phyloP scores from a whole-genome alignment of 1,139 yeast species.

The Hansenula sp. region DNA sequence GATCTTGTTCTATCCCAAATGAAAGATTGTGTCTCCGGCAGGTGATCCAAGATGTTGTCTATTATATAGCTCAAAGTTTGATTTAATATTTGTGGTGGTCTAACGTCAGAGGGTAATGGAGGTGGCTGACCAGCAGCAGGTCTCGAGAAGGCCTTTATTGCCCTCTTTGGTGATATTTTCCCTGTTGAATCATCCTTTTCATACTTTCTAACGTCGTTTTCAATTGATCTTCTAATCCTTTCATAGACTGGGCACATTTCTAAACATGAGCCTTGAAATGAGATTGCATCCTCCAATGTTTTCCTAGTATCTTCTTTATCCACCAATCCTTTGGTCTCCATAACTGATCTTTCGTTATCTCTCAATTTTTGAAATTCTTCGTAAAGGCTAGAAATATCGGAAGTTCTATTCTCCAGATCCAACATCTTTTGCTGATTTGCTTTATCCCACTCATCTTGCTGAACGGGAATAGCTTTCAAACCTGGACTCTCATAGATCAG shows the following conservation, averaged over 20 bases:
- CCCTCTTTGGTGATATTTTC: slow-evolving; percentile 57
- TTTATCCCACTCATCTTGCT: slow-evolving; percentile 50
- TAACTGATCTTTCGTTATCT: slow-evolving; percentile 68
- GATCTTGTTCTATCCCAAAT: slow-evolving; percentile 99
- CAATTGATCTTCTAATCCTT: slow-evolving; percentile 82
- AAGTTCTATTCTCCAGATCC: slow-evolving; percentile 36
- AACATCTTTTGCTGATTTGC: slow-evolving; percentile 47
- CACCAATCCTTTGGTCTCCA: slow-evolving; percentile 82
- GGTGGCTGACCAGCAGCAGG: slow-evolving; percentile 99
- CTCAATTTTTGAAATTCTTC: slow-evolving; percentile 69
- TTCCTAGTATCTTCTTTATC: slow-evolving; percentile 86
- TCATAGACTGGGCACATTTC: slow-evolving; percentile 97
- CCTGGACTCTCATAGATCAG: slow-evolving; percentile 32
- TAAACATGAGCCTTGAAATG: slow-evolving; percentile 80
- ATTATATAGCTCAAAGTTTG: slow-evolving; percentile 68
- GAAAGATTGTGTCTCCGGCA: slow-evolving; percentile 87
- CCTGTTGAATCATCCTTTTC: slow-evolving; percentile 69
- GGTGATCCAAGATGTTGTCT: slow-evolving; percentile 52
- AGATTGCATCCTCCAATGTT: slow-evolving; percentile 79
- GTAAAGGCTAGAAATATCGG: slow-evolving; percentile 47
- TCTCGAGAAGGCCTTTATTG: slow-evolving; percentile 90
- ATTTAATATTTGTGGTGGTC: slow-evolving; percentile 79
- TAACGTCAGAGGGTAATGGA: slow-evolving; percentile 93
- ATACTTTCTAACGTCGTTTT: slow-evolving; percentile 77
- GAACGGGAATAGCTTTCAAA: slow-evolving; percentile 23